phyloP scores from a whole-genome alignment of 768 basidiomycete genomes.

The Mrakia blollopis region DNA sequence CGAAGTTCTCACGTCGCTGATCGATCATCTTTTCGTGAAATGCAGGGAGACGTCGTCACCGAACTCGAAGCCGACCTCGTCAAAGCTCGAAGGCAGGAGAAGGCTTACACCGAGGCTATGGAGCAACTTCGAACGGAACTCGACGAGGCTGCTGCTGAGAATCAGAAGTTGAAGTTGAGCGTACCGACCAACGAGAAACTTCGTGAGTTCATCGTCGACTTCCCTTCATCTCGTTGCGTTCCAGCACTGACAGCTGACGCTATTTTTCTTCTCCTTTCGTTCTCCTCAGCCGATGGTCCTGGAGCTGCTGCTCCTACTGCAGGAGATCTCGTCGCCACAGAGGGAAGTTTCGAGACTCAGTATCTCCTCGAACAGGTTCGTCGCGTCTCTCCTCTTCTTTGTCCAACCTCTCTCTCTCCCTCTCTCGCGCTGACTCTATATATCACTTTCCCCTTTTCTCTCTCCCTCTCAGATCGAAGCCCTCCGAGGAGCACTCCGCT shows the following conservation, averaged over 20 bases:
- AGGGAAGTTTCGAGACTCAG: conserved; percentile 79
- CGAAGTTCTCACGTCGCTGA: neutral
- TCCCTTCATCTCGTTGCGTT: too few species aligned
- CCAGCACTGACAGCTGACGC: too few species aligned
- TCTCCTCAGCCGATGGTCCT: neutral
- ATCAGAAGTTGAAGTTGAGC: conserved; percentile 68
- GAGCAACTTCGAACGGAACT: conserved; percentile 86
- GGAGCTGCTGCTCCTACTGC: neutral
- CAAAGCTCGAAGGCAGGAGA: conserved; percentile 80
- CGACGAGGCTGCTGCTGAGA: conserved; percentile 80
- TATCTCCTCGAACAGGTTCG: conserved; percentile 80
- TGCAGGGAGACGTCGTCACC: conserved; percentile 63
- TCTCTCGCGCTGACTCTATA: neutral
- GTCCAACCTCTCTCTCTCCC: neutral
- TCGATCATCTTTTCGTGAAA: too few species aligned
- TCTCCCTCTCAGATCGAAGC: conserved; percentile 63
- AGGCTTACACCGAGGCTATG: conserved; percentile 86
- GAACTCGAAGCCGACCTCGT: conserved; percentile 75
- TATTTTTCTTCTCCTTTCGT: neutral
- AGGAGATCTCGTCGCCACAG: conserved; percentile 48
- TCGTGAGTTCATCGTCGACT: neutral
- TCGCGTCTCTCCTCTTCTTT: neutral
- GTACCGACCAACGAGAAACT: conserved; percentile 44
- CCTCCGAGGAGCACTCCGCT: conserved; percentile 82
- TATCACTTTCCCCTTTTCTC: too few species aligned